These are phyloP conservation scores for Paspalum notatum DNA, from an alignment of 176 grass and related monocot species.

Conservation along the genomic window DNA sequence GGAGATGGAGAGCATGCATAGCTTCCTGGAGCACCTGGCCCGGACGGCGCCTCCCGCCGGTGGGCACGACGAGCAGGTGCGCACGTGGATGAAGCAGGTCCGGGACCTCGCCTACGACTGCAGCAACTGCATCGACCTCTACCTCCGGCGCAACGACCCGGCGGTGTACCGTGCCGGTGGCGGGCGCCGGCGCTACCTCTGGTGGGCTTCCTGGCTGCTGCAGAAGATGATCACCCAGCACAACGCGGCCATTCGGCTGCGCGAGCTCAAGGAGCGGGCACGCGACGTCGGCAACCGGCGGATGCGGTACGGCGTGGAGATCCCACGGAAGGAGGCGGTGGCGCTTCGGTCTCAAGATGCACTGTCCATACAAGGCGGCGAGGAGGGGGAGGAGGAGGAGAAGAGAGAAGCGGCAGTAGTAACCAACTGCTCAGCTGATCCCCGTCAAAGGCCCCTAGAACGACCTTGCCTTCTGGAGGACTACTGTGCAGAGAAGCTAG, in stretches of 20 bases:
- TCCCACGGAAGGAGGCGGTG: not conserved
- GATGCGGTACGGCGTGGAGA: not conserved
- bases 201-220: not conserved
- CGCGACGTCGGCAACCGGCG: not conserved
- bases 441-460: not conserved
- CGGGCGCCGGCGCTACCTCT: not conserved
- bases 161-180: not conserved
- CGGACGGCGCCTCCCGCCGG: not conserved
- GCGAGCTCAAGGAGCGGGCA: not conserved
- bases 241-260: not conserved
- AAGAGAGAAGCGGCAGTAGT: not conserved
- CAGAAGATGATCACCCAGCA: not conserved
- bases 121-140: conserved; percentile 6
- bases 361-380: too few relatives aligned
- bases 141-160: not conserved
- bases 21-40: not conserved
- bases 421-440: not conserved
- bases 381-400: not conserved
- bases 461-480: not conserved
- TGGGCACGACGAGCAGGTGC: not conserved
- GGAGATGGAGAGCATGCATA: conserved; percentile 11
- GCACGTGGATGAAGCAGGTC: not conserved
- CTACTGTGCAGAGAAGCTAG: not conserved
- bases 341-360: too few relatives aligned
- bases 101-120: not conserved